Evolutionary conservation across 305 asterid species (phyloP).

Genomic region (Fraxinus xanthoxyloides): DNA sequence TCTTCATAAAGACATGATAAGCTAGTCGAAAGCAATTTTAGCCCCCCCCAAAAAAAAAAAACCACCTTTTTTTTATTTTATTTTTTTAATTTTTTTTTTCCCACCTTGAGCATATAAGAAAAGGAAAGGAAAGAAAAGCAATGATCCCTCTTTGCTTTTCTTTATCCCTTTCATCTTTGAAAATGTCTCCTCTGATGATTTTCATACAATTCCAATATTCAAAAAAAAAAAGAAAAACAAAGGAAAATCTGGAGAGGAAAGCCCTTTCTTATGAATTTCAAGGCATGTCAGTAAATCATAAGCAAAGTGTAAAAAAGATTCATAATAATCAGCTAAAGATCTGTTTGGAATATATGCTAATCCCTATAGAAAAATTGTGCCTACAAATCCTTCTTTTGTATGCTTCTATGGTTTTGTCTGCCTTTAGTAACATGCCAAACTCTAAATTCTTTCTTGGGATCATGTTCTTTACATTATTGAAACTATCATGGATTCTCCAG

Average conservation of each 20-base stretch:
- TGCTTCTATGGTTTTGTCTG: conserved; percentile 41
- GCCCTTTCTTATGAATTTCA: conserved; percentile 30
- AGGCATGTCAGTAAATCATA: conserved; percentile 32
- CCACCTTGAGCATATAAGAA: conserved; percentile 22
- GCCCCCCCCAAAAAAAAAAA: background rate
- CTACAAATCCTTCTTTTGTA: conserved; percentile 26
- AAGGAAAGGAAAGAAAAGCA: conserved; percentile 33
- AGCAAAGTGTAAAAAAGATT: conserved; percentile 28
- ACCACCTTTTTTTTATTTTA: background rate
- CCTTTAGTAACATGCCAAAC: conserved; percentile 75
- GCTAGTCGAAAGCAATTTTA: background rate
- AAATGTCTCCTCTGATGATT: conserved; percentile 42
- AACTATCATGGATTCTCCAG: conserved; percentile 15
- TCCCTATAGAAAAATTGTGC: conserved; percentile 52
- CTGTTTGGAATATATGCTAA: conserved; percentile 49
- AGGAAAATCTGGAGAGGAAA: too few species aligned
- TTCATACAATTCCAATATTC: too few species aligned
- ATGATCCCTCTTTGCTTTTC: conserved; percentile 30
- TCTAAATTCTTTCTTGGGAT: conserved; percentile 65
- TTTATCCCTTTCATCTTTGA: conserved; percentile 30
- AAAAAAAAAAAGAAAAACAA: too few species aligned
- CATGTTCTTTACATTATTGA: conserved; percentile 22
- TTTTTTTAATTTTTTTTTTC: background rate
- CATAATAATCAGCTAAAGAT: conserved; percentile 36
- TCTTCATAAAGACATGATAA: background rate